Evolutionary conservation across 106 monocot species (phyloP), one percentile per base, ranked within the genome.

Genomic region (Acorus gramineus): DNA sequence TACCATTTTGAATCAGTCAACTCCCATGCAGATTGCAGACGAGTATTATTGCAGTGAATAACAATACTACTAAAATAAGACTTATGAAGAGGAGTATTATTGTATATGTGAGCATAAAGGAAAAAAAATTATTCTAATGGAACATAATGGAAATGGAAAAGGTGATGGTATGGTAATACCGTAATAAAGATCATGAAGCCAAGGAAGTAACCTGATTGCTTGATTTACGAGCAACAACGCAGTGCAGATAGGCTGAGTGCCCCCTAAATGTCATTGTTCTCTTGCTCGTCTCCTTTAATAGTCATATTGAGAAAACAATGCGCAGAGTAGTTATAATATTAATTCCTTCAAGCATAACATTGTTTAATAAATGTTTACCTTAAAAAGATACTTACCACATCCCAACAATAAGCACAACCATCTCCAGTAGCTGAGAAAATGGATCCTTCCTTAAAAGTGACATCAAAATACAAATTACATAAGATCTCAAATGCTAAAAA

Each of bases 351-450:
- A 47, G 6, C 2, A 47, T 46, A 63, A 4, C 12, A 60, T 60
- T 8, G 3, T 49, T 59, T 4, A 4, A 11, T 46, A 7, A 11
- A 46, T 64, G 3, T 70, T 65, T 70, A 68, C 54, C 63, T 64
- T 14, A 14, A 54, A 65, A 69, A 14, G 52, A 64, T 75, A 84
- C 85, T 49, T 79, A 98, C 96, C 88, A 92, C 70, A 85, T 98
- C 96, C 96, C 96, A 98, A 70, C 78, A 81, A 72, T 98, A 98
- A 50, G 91, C 96, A 79, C 85, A 81, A 54, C 78, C 75, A 78
- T 98, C 96, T 59, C 96, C 96, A 67, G 88, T 71, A 68, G 96
- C 96, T 58, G 91, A 77, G 67, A 77, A 92, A 68, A 98, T 77
- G 44, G 79, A 85, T 68, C 96, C 91, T 59, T 92, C 83, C 96